These are phyloP conservation scores for Russula brevipes DNA, from an alignment of 768 basidiomycete species.

Conservation along the genomic window DNA sequence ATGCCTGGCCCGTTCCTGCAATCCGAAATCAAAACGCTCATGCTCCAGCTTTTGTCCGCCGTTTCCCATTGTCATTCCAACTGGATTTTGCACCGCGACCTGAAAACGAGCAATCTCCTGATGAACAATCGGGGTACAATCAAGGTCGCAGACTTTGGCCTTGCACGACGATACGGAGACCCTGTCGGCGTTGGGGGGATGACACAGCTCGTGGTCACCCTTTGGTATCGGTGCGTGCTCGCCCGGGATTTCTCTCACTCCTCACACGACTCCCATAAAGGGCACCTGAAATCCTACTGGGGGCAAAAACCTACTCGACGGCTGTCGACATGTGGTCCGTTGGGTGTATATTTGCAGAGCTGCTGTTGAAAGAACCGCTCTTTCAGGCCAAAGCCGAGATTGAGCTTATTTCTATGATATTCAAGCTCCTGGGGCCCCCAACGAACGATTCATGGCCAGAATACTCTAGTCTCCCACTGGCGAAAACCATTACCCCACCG, in stretches of 20 bases:
- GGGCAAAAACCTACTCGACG: conserved; percentile 89
- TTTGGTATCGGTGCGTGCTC: conserved; percentile 88
- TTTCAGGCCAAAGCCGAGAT: conserved; percentile 96
- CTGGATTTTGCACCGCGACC: conserved; percentile 96
- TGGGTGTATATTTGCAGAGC: conserved; percentile 96
- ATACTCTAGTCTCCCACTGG: conserved; percentile 69
- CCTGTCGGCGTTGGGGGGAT: conserved; percentile 94
- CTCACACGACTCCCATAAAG: conserved; percentile 37
- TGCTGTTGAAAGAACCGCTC: conserved; percentile 92
- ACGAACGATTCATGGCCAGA: conserved; percentile 84
- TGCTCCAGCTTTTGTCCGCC: conserved; percentile 90
- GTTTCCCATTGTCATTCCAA: conserved; percentile 91
- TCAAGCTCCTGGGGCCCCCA: conserved; percentile 92
- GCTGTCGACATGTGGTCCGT: conserved; percentile 98
- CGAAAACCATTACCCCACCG: conserved; percentile 73
- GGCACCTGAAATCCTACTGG: conserved; percentile 92
- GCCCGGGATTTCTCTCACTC: conserved; percentile 15
- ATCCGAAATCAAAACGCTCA: conserved; percentile 96
- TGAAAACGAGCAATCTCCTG: conserved; percentile 95
- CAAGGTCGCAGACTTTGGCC: conserved; percentile 97
- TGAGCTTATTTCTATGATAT: conserved; percentile 90
- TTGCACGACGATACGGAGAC: conserved; percentile 93
- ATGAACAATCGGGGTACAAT: conserved; percentile 99
- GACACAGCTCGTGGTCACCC: conserved; percentile 95
- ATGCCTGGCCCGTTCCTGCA: conserved; percentile 98